Conservation (phyloP, 257 asterid species). For the Solanum rostratum region DNA sequence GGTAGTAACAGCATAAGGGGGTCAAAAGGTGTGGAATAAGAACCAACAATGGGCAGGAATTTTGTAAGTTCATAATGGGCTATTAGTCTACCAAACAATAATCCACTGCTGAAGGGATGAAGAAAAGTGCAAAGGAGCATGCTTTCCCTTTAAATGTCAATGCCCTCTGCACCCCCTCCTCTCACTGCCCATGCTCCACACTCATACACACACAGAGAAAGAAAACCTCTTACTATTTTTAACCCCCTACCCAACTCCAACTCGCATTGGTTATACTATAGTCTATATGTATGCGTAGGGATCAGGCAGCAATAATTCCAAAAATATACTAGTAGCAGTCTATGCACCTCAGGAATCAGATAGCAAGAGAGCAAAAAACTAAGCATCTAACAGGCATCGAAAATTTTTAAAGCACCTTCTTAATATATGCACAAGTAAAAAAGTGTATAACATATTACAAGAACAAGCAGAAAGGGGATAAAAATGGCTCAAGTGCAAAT, state of each 20-base stretch:
- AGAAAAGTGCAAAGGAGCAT: not conserved
- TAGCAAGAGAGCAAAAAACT: not conserved
- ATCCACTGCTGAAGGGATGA: not conserved
- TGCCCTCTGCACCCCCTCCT: not conserved
- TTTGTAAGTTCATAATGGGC: not conserved
- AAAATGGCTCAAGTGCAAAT: not conserved
- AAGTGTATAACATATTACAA: not conserved
- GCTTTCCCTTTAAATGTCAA: not conserved
- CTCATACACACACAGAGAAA: not conserved
- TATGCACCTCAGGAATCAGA: not conserved
- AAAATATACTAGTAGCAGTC: not conserved
- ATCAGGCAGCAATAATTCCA: not conserved
- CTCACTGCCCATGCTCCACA: not conserved
- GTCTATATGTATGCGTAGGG: not conserved
- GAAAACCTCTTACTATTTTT: not conserved
- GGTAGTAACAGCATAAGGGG: not conserved
- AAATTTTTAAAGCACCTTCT: not conserved
- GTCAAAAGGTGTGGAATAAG: not conserved
- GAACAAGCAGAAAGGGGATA: not conserved
- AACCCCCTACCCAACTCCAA: not conserved
- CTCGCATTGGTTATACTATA: not conserved
- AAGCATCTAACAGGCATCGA: not conserved
- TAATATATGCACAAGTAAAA: not conserved
- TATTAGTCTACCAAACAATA: not conserved
- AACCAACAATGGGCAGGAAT: not conserved